Evolutionary conservation across 2,329 filamentous ascomycete genomes (phyloP), one percentile per base, ranked within the genome.

Genomic region (Hymenoscyphus scutula): DNA sequence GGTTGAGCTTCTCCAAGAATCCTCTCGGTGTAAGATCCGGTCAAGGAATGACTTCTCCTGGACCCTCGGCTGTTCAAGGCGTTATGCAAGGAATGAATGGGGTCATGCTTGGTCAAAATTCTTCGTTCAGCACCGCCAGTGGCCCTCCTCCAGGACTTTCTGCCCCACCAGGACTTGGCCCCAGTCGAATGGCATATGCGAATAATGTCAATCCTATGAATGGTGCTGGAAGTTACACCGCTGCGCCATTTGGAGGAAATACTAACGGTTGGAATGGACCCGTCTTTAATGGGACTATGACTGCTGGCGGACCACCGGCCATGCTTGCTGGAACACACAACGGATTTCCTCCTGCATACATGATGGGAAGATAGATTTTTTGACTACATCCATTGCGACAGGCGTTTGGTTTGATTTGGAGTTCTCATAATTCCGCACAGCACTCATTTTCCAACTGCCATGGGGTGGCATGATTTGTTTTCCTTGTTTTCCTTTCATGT

Each of bases 1-100:
- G 95, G 27, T 81, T 99, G 61, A 97, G 92, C 76, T 99, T 97
- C 76, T 97, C 94, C 32, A 98, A 98, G 80, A 98, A 98, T 71
- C 95, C 95, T 0, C 83, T 98, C 1, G 95, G 95, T 25, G 94
- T 98, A 30, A 89, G 95, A 54, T 92, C 90, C 1, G 87, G 86
- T 29, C 91, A 93, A 72, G 81, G 70, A 11, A 70, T 73, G 66
- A 60, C 62, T 51, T 66, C 69, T 54, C 80, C 38, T 58, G 67
- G 70, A 56, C 69, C 78, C n/a, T 73, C 80, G 8, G 77, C 77
- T 29, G 77, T 81, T 62, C 72, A 74, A 29, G 73, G 75, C 25
- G 71, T 73, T 19, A 77, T 87, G 69, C 80, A 80, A 45, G 83
- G 83, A 34, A 85, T 87, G 74, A 85, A 81, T 67, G 86, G 82